Percentiles rank a stretch among this genome's conserved stretches.
phyloP scores from a whole-genome alignment of 1,284 basidiomycete genomes.

The Anthracocystis panici-leucophaei region DNA sequence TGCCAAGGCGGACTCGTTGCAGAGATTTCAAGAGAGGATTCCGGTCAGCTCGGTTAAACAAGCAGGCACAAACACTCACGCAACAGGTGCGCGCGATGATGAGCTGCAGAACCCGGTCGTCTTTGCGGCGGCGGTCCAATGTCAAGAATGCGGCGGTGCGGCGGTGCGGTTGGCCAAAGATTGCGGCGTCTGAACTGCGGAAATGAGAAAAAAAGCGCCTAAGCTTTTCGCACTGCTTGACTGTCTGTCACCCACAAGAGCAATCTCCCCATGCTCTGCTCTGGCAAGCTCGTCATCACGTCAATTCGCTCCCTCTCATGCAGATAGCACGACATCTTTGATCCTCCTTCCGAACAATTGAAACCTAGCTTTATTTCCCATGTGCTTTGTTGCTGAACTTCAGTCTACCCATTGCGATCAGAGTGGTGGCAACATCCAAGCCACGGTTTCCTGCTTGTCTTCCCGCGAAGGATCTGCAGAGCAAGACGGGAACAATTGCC shows the following conservation, averaged over 20 bases:
- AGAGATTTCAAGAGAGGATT: too few relatives aligned
- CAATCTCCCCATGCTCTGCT: neutral
- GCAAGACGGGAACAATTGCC: too few relatives aligned
- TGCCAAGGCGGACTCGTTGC: too few relatives aligned
- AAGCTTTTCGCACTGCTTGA: neutral
- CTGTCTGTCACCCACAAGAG: neutral
- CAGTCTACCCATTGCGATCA: too few relatives aligned
- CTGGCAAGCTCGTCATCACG: constrained; percentile 18
- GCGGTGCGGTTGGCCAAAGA: neutral
- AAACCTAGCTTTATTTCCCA: too few relatives aligned
- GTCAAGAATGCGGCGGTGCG: neutral
- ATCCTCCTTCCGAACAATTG: neutral
- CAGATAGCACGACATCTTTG: constrained; percentile 22
- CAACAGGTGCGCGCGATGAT: neutral
- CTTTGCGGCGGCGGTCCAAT: neutral
- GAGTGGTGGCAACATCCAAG: too few relatives aligned
- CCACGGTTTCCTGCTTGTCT: too few relatives aligned
- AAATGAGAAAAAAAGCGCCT: constrained; percentile 5
- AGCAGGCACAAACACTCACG: neutral
- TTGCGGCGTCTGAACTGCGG: constrained; percentile 1
- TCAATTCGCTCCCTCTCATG: neutral
- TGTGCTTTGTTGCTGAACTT: too few relatives aligned
- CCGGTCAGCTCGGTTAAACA: too few relatives aligned
- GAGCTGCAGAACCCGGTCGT: constrained; percentile 1
- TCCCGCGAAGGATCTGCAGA: too few relatives aligned